A percentile compares a stretch with the other conserved stretches of the same genome.
These are phyloP conservation scores for Boletus rubropictus DNA, from an alignment of 768 basidiomycete species.

Conservation along the genomic window DNA sequence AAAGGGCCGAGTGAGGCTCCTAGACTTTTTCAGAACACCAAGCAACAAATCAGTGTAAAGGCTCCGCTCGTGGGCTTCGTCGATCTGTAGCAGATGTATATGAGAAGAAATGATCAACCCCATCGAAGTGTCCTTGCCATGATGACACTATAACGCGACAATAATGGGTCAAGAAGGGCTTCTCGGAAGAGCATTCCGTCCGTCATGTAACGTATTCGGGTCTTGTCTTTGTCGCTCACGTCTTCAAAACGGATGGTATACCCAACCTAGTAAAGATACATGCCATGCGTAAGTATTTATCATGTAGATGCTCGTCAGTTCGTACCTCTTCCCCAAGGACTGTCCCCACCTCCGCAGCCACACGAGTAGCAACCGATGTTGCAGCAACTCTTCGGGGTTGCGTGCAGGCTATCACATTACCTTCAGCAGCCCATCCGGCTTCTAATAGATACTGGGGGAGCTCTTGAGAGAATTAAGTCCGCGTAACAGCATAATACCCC, in stretches of 20 bases:
- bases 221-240: conserved; percentile 75
- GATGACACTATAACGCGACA: conserved; percentile 90
- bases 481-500: background rate
- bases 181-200: conserved; percentile 98
- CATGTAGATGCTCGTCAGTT: background rate
- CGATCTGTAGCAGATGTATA: conserved; percentile 51
- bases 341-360: conserved; percentile 88
- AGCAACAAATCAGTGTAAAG: conserved; percentile 93
- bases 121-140: conserved; percentile 56
- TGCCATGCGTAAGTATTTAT: background rate
- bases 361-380: conserved; percentile 86
- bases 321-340: conserved; percentile 81
- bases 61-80: conserved; percentile 95
- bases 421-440: conserved; percentile 84
- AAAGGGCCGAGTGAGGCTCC: background rate
- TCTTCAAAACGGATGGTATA: conserved; percentile 98
- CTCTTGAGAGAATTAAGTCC: conserved; percentile 44
- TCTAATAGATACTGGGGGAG: conserved; percentile 93
- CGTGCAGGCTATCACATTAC: conserved; percentile 85
- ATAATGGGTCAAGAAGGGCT: conserved; percentile 83
- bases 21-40: conserved; percentile 88
- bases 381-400: conserved; percentile 93
- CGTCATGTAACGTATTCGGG: conserved; percentile 92
- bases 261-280: conserved; percentile 61
- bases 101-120: background rate